Evolutionary conservation across 768 basidiomycete species (phyloP), one percentile per base, ranked within the genome.

Genomic region (Rhodotorula graminis): DNA sequence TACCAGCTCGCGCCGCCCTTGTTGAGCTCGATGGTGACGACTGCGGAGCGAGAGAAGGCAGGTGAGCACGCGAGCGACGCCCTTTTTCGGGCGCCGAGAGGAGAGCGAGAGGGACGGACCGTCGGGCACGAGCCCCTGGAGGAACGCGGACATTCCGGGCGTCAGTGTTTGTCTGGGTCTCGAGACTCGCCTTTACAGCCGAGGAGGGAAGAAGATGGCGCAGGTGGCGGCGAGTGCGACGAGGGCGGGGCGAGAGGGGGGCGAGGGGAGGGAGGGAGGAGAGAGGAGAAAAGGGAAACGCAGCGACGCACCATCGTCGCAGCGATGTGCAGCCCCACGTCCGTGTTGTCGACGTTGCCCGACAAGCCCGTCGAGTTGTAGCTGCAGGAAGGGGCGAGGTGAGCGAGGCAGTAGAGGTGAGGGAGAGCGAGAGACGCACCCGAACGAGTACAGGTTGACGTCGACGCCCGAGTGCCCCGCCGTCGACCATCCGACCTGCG

Each of bases 401-500:
- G 16, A 21, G 15, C 67, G 62, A 52, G 76, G 68, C 57, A 18
- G 33, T 42, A 56, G 15, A 25, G 21, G 29, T 16, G 55, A 4
- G 27, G 4, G 52, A 40, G 3, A 10, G 46, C 4, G 42, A 29
- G 6, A 19, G 12, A 29, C 67, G 52, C 25, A 50, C 27, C 75
- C 69, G 19, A 75, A 70, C 18, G 76, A 74, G 50, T 78, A 80
- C 6, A 80, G 70, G 40, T 77, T 73, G 47, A 80, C 78, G 61
- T 78, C 77, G 1, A 79, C 77, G 12, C 76, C 77, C 5, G 68
- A 69, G 61, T 80, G 78, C 0, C 79, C 79, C 2, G 76, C 68
- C 0, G 78, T 79, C 8, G 73, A 72, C 79, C 79, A 80, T 0
- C 78, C 79, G 16, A 80, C 31, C 53, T 80, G 78, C 47, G 78